phyloP scores from a whole-genome alignment of 2,329 filamentous ascomycete genomes.

The Xylaria polymorpha region DNA sequence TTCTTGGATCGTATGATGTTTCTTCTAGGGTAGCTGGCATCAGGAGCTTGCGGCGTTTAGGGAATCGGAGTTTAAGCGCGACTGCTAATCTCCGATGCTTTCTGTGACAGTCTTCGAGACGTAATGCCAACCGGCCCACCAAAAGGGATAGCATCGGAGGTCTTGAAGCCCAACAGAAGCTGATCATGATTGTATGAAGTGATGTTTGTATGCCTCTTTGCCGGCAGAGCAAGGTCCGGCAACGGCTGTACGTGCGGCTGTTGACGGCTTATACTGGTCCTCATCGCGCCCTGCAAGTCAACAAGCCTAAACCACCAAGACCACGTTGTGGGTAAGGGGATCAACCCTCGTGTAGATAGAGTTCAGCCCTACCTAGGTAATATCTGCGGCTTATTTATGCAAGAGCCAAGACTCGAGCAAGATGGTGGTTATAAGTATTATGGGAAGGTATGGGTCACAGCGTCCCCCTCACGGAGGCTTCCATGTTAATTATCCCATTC shows the following conservation, averaged over 20 bases:
- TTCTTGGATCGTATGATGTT: neutral
- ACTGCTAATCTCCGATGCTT: constrained; percentile 1
- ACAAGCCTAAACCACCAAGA: constrained; percentile 12
- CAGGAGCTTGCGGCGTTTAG: constrained; percentile 4
- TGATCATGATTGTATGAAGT: neutral
- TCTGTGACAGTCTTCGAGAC: neutral
- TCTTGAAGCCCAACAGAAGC: neutral
- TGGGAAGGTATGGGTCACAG: neutral
- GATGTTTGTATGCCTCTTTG: constrained; percentile 6
- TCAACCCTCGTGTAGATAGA: neutral
- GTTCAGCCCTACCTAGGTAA: no score
- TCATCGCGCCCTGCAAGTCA: constrained; percentile 13
- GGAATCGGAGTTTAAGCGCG: neutral
- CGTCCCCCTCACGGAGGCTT: neutral
- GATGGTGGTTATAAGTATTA: neutral
- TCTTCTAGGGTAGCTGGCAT: neutral
- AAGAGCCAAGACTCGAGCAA: neutral
- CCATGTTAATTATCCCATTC: neutral
- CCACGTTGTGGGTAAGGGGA: neutral
- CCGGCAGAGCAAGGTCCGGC: neutral
- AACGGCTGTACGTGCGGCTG: constrained; percentile 24
- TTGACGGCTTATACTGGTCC: constrained; percentile 16
- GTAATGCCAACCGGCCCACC: neutral
- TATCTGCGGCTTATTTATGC: neutral
- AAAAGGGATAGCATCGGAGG: neutral